Evolutionary conservation across 768 basidiomycete species (phyloP), one percentile per base, ranked within the genome.

Genomic region (Leccinum obscurum): DNA sequence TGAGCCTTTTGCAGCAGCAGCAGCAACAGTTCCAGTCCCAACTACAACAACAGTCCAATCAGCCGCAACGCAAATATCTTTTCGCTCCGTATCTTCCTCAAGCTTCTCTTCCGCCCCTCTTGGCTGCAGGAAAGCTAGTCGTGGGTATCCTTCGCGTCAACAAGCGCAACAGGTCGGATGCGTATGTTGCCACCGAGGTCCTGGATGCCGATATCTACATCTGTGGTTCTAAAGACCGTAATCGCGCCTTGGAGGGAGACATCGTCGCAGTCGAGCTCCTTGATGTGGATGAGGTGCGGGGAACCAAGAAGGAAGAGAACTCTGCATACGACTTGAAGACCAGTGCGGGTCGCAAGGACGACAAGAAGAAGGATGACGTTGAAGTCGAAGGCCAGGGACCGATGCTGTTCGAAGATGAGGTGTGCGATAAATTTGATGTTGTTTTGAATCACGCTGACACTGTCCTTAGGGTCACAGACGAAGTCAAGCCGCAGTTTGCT

Each of bases 351-450:
- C 85, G 92, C 67, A 95, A 93, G 77, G 93, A 95, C 69, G 96
- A 98, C 80, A 99, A 99, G 87, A 98, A 98, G 84, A 98, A 98
- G 79, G 97, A 99, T 69, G 97, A 98, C 69, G 96, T 99, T 32
- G 97, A 99, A 74, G 97, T 99, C 30, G 97, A 99, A 78, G 97
- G 97, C 3, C 97, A 99, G 75, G 96, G 96, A 6, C 77, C 98
- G 67, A 91, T 93, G 83, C 78, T 99, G 56, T 97, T 98, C 63
- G 96, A 98, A 68, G 97, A 99, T 68, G 97, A 98, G 78, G 95
- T 97, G 88, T 93, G 70, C 49, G 70, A 83, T 78, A 9, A 44
- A 9, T 32, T 52, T 55, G 49, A 41, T 62, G 58, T 37, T 46
- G 59, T 22, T 3, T n/a, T 22, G 22, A 24, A 6, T 34, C 17